A percentile compares a stretch with the other conserved stretches of the same genome.
These are phyloP conservation scores for Benincasa hispida DNA, from an alignment of 306 rosid species.

Conservation along the genomic window DNA sequence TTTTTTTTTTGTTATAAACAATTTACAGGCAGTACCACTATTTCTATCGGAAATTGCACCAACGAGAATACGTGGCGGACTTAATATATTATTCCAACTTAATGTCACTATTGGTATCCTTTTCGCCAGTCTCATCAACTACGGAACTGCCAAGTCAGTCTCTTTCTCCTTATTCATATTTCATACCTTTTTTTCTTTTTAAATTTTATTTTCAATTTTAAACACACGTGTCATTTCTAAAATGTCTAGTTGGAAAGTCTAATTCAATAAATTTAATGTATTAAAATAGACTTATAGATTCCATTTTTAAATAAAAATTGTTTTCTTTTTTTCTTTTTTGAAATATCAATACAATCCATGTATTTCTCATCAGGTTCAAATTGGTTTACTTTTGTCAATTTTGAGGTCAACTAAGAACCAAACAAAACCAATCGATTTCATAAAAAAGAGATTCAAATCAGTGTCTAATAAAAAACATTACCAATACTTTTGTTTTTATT, in stretches of 20 bases:
- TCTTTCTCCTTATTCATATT: neutral
- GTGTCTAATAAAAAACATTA: no score
- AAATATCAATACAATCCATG: no score
- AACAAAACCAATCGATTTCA: no score
- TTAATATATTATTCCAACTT: constrained; percentile 52
- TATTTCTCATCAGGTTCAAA: no score
- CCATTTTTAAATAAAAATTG: no score
- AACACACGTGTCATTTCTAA: neutral
- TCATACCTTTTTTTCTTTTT: neutral
- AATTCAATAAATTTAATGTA: no score
- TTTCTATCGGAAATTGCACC: constrained; percentile 66
- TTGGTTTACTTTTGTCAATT: no score
- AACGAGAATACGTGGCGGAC: constrained; percentile 58
- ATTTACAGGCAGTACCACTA: constrained; percentile 43
- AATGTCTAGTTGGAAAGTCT: neutral
- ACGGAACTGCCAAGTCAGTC: constrained; percentile 29
- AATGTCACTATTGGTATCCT: constrained; percentile 55
- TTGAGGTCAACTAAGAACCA: no score
- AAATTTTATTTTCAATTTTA: neutral
- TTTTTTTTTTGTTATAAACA: neutral
- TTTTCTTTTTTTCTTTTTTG: no score
- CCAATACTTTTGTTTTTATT: no score
- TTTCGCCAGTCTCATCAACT: constrained; percentile 42
- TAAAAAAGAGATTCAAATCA: no score
- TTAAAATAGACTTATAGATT: no score